These are phyloP conservation scores for Aspergillus ibericus DNA, from an alignment of 2,329 filamentous ascomycete species.

Conservation along the genomic window DNA sequence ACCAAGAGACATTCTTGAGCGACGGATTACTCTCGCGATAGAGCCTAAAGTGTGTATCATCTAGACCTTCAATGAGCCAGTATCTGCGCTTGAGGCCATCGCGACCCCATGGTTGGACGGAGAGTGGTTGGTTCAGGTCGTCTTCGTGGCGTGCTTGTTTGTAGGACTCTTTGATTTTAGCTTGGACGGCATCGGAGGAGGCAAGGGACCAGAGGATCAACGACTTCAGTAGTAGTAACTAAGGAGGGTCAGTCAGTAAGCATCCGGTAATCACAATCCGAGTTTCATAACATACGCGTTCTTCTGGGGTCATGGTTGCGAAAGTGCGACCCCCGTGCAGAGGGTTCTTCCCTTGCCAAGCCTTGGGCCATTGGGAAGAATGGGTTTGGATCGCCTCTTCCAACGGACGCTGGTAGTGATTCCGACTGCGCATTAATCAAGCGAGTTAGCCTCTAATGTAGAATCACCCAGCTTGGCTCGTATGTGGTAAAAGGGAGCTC, in stretches of 20 bases:
- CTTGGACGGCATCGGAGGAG: conserved; percentile 79
- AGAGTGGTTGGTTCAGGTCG: conserved; percentile 79
- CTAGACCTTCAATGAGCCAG: conserved; percentile 87
- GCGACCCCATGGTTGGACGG: conserved; percentile 85
- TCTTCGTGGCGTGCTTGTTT: conserved; percentile 80
- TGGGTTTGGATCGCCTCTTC: conserved; percentile 89
- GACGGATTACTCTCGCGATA: conserved; percentile 91
- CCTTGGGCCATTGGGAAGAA: conserved; percentile 80
- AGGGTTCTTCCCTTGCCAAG: conserved; percentile 82
- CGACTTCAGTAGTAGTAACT: conserved; percentile 81
- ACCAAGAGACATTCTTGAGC: conserved; percentile 77
- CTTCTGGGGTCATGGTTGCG: conserved; percentile 73
- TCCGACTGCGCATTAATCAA: conserved; percentile 60
- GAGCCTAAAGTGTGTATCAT: conserved; percentile 90
- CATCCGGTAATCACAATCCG: background rate
- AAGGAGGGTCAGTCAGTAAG: conserved; percentile 17
- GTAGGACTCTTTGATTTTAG: conserved; percentile 82
- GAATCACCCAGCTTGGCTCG: background rate
- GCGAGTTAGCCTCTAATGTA: conserved; percentile 31
- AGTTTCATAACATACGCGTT: conserved; percentile 64
- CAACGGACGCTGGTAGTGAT: conserved; percentile 87
- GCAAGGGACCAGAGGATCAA: conserved; percentile 86
- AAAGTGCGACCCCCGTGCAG: conserved; percentile 79
- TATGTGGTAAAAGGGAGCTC: conserved; percentile 1
- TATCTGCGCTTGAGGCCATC: conserved; percentile 91